Conservation (phyloP, 2,329 filamentous ascomycete species). For the Trichoderma semiorbis region DNA sequence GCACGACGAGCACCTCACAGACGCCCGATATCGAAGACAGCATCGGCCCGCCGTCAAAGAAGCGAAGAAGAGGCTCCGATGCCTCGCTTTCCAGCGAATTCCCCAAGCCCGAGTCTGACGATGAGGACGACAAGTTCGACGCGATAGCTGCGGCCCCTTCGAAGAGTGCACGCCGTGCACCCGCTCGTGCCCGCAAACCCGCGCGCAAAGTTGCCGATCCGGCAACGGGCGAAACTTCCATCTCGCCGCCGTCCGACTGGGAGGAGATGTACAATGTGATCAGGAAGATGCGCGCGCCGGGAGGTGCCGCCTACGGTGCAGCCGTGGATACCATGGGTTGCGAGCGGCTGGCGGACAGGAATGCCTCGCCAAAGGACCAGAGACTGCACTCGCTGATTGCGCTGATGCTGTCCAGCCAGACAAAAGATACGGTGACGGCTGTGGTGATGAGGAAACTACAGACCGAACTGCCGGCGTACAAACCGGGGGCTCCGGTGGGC, state of each 20-base stretch:
- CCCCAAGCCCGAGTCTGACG: constrained; percentile 41
- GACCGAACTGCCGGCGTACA: constrained; percentile 60
- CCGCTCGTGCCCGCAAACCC: constrained; percentile 39
- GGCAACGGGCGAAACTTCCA: constrained; percentile 37
- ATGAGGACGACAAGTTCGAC: constrained; percentile 19
- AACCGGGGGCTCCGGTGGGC: constrained; percentile 43
- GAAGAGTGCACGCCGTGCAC: constrained; percentile 24
- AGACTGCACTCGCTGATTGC: constrained; percentile 84
- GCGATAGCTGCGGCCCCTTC: constrained; percentile 26
- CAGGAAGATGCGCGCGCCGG: constrained; percentile 66
- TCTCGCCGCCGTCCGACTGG: constrained; percentile 74
- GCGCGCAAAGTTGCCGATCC: constrained; percentile 43
- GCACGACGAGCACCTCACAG: constrained; percentile 7
- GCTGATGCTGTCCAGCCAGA: constrained; percentile 89
- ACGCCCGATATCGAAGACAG: constrained; percentile 57
- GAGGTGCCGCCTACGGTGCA: constrained; percentile 62
- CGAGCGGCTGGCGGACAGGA: constrained; percentile 63
- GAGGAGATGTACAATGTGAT: constrained; percentile 74
- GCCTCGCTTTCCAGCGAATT: constrained; percentile 21
- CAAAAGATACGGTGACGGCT: constrained; percentile 87
- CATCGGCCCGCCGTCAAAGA: constrained; percentile 33
- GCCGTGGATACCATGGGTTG: constrained; percentile 98
- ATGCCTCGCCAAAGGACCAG: constrained; percentile 51
- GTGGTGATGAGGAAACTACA: constrained; percentile 78
- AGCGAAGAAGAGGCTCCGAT: constrained; percentile 28